These are phyloP conservation scores for Metschnikowia reukaufii DNA, from an alignment of 805 yeast species.

Conservation along the genomic window DNA sequence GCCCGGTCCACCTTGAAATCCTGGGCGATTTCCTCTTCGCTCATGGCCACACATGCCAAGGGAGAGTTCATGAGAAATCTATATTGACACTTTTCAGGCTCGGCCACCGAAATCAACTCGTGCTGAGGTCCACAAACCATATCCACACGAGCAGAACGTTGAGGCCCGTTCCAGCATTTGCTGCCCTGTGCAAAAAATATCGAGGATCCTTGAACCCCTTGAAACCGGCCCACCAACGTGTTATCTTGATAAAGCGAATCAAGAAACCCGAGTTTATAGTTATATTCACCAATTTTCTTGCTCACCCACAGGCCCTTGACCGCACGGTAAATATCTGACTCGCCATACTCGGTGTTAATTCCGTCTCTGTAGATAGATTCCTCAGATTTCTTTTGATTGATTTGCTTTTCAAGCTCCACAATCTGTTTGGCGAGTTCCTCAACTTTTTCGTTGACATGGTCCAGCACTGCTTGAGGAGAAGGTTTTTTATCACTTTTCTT, in stretches of 20 bases:
- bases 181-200: constrained; percentile 61
- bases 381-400: constrained; percentile 17
- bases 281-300: constrained; percentile 64
- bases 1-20: constrained; percentile 16
- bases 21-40: constrained; percentile 14
- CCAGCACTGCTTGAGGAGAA: background rate
- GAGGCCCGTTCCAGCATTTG: constrained; percentile 94
- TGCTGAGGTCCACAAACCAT: constrained; percentile 65
- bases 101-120: constrained; percentile 65
- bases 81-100: constrained; percentile 88
- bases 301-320: constrained; percentile 48
- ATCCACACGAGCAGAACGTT: constrained; percentile 63
- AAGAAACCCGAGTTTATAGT: constrained; percentile 60
- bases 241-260: constrained; percentile 54
- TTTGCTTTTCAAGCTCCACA: constrained; percentile 19
- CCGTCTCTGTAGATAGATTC: constrained; percentile 22
- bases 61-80: constrained; percentile 50
- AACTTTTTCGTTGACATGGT: background rate
- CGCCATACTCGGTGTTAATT: constrained; percentile 49
- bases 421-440: constrained; percentile 11
- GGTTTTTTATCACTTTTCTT: background rate
- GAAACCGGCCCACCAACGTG: constrained; percentile 24
- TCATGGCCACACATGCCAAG: constrained; percentile 38
- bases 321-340: constrained; percentile 63
- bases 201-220: constrained; percentile 28